Evolutionary conservation across 1,139 yeast species (phyloP), one percentile per base, ranked within the genome.

Genomic region (Lodderomyces metapsilosis): DNA sequence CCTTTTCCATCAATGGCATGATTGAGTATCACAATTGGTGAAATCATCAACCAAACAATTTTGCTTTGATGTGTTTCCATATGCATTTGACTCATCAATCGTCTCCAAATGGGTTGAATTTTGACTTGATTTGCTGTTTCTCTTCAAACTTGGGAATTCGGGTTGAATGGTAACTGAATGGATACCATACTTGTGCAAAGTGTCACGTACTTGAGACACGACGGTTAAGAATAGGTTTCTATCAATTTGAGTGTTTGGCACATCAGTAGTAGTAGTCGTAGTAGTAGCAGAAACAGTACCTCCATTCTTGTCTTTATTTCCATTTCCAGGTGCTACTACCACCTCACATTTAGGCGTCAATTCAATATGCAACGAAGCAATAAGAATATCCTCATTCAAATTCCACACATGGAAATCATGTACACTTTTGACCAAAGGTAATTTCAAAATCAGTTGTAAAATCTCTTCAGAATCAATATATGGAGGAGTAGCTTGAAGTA

Each of bases 351-450:
- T 68, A 12, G 78, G 74, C 43, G 76, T 73, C 38, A 89, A 74
- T 52, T 89, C 87, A 35, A 91, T 84, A 59, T 92, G 98, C 49
- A 92, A 74, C 1, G 96, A 85, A 1, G 97, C 97, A 57, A 92
- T 88, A 52, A 82, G 75, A 43, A 88, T 77, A 50, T 84, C 87
- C 65, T 92, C 98, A 44, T 91, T 88, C 52, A 92, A 74, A 60
- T 89, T 92, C 98, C 98, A 92, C 46, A 92, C 85, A 61, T 92
- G 98, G 72, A 92, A 82, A 60, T 92, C 98, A 61, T 92, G 98
- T 33, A 92, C 82, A 4, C 94, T 87, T 48, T 80, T 74, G 40
- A 92, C 94, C 20, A 91, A 87, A 1, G 81, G 77, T 21, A 91
- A 74, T 40, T 73, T 68, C 20, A 78, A 57, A 40, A 92, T 84